Evolutionary conservation across 495 filamentous ascomycete genomes (phyloP).

Genomic region (Podospora pseudoanserina): DNA sequence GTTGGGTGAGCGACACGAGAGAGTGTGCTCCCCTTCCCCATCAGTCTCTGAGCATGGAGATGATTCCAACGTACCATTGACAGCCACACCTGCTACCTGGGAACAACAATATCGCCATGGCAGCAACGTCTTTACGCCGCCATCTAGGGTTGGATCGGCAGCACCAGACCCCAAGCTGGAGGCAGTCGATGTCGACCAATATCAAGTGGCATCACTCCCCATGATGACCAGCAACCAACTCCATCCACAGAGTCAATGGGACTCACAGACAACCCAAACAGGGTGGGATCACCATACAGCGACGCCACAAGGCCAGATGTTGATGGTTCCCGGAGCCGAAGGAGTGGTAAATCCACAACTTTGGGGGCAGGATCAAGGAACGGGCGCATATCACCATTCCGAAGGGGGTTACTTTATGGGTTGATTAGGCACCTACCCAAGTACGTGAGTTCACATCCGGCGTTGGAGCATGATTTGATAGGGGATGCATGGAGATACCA

Average conservation of each 20-base stretch:
- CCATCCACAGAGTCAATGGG: conserved; percentile 3
- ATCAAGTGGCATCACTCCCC: background rate
- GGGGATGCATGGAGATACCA: background rate
- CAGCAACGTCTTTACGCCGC: background rate
- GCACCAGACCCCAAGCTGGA: background rate
- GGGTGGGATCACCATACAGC: background rate
- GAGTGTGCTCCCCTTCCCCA: background rate
- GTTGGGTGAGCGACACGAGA: conserved; percentile 2
- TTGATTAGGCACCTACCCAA: background rate
- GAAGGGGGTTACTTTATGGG: conserved; percentile 6
- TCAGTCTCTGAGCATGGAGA: background rate
- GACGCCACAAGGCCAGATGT: background rate
- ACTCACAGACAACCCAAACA: background rate
- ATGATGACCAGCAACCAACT: background rate
- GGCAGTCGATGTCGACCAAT: background rate
- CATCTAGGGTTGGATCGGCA: conserved; percentile 4
- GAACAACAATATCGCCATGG: background rate
- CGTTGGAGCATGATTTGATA: background rate
- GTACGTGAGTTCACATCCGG: background rate
- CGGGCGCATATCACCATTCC: background rate
- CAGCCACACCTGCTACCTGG: background rate
- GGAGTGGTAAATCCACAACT: conserved; percentile 6
- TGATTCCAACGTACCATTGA: background rate
- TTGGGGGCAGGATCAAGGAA: background rate
- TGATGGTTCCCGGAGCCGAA: conserved; percentile 4